phyloP scores from a whole-genome alignment of 805 yeast species.

The Candida insectorum region DNA sequence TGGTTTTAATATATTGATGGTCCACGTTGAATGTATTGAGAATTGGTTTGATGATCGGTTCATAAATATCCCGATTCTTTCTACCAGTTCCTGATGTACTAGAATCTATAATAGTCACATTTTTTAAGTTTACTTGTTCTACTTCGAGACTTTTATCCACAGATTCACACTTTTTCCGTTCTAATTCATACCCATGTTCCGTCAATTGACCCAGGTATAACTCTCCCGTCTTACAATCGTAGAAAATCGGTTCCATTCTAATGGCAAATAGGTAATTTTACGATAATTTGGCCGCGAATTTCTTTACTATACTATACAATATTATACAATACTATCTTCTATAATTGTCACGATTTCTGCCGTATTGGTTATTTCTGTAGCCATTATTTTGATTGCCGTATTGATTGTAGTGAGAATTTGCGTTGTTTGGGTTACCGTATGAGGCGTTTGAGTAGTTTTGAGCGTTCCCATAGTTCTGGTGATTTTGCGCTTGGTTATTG shows the following conservation, averaged over 20 bases:
- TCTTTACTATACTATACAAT: no score
- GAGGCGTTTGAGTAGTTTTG: conserved; percentile 2
- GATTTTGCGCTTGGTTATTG: conserved; percentile 9
- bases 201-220: no score
- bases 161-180: no score
- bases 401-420: conserved; percentile 5
- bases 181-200: no score
- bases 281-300: no score
- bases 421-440: neutral
- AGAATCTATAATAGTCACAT: conserved; percentile 42
- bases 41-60: conserved; percentile 44
- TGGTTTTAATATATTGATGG: conserved; percentile 44
- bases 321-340: no score
- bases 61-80: conserved; percentile 33
- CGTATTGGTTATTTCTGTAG: no score
- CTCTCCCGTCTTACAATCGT: no score
- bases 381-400: conserved; percentile 6
- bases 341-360: no score
- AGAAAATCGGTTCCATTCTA: no score
- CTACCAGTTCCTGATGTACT: conserved; percentile 47
- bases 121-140: neutral
- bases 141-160: no score
- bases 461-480: conserved; percentile 1
- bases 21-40: conserved; percentile 33
- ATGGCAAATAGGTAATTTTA: no score